A percentile compares a stretch with the other conserved stretches of the same genome.
Conservation (phyloP, 78 protist genomes). For the Planoprotostelium fungivorum region DNA sequence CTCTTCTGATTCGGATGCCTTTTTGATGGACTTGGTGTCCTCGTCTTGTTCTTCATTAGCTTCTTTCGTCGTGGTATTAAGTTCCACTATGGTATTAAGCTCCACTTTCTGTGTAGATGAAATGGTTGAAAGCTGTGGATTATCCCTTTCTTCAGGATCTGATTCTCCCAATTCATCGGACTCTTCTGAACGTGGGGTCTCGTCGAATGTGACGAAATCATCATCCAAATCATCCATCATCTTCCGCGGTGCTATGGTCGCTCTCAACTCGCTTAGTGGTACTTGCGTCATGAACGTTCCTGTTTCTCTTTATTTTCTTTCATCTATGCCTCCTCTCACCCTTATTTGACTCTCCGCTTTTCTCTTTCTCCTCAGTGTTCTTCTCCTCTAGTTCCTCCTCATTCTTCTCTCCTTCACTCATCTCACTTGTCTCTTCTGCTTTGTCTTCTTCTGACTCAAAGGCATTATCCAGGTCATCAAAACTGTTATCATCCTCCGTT, state of each 20-base stretch:
- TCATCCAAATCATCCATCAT: background rate
- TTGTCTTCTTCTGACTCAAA: background rate
- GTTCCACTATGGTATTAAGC: too few relatives aligned
- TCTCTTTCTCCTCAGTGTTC: background rate
- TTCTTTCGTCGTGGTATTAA: too few relatives aligned
- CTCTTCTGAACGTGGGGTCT: too few relatives aligned
- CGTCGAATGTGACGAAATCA: background rate
- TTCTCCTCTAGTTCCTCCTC: too few relatives aligned
- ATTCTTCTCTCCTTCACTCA: background rate
- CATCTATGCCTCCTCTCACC: background rate
- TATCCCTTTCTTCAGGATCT: too few relatives aligned
- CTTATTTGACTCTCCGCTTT: background rate
- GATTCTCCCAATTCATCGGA: too few relatives aligned
- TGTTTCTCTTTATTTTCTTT: too few relatives aligned
- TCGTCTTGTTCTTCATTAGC: too few relatives aligned
- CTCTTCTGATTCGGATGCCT: too few relatives aligned
- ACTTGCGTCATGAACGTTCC: background rate
- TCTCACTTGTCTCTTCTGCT: background rate
- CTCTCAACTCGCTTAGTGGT: background rate
- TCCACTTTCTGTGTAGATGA: too few relatives aligned
- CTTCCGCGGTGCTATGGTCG: background rate
- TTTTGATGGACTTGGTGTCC: too few relatives aligned
- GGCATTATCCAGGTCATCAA: background rate
- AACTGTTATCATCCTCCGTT: background rate
- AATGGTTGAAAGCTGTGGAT: too few relatives aligned